Base-by-base conservation (phyloP, 2,329 filamentous ascomycete species). In the Teratosphaeria pseudoeucalypti region DNA sequence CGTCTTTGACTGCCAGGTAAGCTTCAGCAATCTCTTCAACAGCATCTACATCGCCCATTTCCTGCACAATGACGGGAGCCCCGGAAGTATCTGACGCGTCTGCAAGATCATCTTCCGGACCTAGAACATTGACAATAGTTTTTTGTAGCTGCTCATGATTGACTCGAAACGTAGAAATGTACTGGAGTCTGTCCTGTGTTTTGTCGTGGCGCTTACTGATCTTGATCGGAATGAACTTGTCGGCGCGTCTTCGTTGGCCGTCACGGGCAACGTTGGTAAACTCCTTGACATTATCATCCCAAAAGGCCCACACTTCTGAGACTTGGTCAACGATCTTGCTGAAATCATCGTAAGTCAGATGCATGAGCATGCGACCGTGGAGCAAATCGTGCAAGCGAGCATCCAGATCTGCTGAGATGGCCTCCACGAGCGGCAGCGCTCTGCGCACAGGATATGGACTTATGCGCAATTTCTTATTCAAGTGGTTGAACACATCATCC, bases 191-290 rank as follows among this genome's bases (percentile, higher is more conserved):
- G 63, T 94, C 87, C 74, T 97, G 91, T 29, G 94, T 89, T 72
- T 92, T 89, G 47, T 85, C 86, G 72, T 99, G 94, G 67, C 89
- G 88, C 62, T 91, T 88, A 64, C 81, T 84, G 72, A 99, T 92
- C 78, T 97, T 97, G 79, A 99, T 97, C 4, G 92, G 92, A 64
- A 99, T 96, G 73, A 99, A 99, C 73, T 95, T 96, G 74, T 97
- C 95, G 70, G 96, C 95, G 66, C 94, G 85, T 67, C 92, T 88
- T 64, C 92, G 85, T 2, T 90, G 96, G 6, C 95, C 91, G 70
- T 99, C 95, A 76, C 94, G 89, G 37, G 94, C 92, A 64, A 97
- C 90, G 66, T 96, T 96, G 16, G 92, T 97, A 71, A 99, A 99
- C 68, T 97, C 94, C 73, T 97, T 97, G 71, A 95, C 82, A 68